A percentile compares a stretch with the other conserved stretches of the same genome.
phyloP scores from a whole-genome alignment of 441 rosid genomes.

The Cnidoscolus chayamansa region DNA sequence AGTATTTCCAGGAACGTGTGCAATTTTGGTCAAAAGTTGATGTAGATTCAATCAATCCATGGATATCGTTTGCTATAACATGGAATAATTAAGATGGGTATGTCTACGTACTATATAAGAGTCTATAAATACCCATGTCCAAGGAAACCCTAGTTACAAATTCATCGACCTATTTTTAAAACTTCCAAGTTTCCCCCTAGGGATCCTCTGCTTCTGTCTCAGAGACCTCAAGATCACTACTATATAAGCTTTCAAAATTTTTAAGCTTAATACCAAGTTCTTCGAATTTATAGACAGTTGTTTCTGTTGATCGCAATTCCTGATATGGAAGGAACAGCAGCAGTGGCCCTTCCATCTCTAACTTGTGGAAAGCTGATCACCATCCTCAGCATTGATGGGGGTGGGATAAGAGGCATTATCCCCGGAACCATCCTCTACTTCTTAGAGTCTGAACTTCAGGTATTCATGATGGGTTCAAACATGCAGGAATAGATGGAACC shows the following conservation, averaged over 20 bases:
- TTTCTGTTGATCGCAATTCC: not conserved
- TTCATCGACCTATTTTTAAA: not conserved
- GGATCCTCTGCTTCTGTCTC: not conserved
- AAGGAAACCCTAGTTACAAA: not conserved
- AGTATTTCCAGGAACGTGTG: not conserved
- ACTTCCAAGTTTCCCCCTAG: not conserved
- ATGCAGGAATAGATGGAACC: no score
- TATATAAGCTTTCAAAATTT: not conserved
- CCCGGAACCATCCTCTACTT: constrained; percentile 32
- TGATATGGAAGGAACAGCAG: constrained; percentile 7
- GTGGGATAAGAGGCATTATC: constrained; percentile 39
- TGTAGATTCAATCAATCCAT: not conserved
- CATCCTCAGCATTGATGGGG: constrained; percentile 31
- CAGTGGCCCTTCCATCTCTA: constrained; percentile 12
- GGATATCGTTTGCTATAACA: not conserved
- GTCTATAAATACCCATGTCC: constrained; percentile 20
- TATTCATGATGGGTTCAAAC: not conserved
- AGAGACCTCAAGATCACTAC: not conserved
- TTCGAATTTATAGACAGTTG: not conserved
- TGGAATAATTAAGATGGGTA: not conserved
- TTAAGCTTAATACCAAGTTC: not conserved
- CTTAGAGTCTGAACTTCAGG: constrained; percentile 24
- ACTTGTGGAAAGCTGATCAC: constrained; percentile 16
- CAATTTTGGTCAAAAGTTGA: constrained; percentile 7
- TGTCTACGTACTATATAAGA: not conserved